Evolutionary conservation across 2,329 filamentous ascomycete genomes (phyloP), one percentile per base, ranked within the genome.

Genomic region (Exserohilum rostratum): DNA sequence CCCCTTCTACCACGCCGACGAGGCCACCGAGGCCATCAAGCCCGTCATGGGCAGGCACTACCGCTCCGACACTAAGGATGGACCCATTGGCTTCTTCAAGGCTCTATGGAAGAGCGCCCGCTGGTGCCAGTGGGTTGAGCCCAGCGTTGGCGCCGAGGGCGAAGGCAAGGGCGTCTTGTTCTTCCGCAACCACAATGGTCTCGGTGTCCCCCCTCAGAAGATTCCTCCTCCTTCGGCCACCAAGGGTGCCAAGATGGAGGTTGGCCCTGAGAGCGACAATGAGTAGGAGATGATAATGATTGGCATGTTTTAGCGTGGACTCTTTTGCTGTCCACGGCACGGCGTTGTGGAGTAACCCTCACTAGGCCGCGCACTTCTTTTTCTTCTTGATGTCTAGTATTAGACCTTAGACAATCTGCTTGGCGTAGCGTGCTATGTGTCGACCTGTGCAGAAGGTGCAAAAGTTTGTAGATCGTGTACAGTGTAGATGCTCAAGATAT

Each of bases 51-150:
- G 95, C 76, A 83, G 84, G 71, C 95, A 99, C 84, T 99, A 99
- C 83, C 91, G 93, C 62, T 81, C 90, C 47, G 89, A 99, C 68
- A 87, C 86, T 57, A 77, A 86, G 76, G 92, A 83, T 52, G 95
- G 95, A 42, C 79, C 89, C 33, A 43, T 71, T 39, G 95, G 95
- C 43, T 99, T 99, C 84, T 75, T 99, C 71, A 85, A 84, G 76
- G 87, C 90, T 66, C 79, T 99, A 75, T 99, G 87, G 85, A 89
- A 80, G 65, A 90, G 85, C 68, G 87, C 90, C 38, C 87, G 95
- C 58, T 87, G 84, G 86, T 99, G 95, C 85, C 92, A 98, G 78
- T 99, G 92, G 91, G 93, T 99, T 60, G 95, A 99, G 87, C 91
- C 93, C 51, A 92, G 87, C 71, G 89, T 87, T 68, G 91, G 86